These are phyloP conservation scores for Danielia oregonensis DNA, from an alignment of 805 yeast species.

Conservation along the genomic window DNA sequence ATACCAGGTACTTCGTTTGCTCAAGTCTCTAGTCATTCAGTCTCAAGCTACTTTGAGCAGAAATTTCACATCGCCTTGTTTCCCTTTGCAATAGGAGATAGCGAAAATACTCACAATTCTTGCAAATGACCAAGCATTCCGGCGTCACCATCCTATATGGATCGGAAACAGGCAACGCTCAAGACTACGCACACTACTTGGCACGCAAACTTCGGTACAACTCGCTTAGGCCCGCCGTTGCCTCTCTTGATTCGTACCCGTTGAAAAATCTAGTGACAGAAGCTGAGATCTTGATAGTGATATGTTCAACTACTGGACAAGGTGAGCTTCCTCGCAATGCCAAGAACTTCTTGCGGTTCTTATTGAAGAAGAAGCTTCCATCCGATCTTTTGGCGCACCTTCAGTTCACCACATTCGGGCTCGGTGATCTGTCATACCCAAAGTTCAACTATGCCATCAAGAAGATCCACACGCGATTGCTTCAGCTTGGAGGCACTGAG, in stretches of 20 bases:
- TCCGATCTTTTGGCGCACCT: slow-evolving; percentile 56
- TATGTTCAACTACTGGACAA: slow-evolving; percentile 93
- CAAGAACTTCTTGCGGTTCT: slow-evolving; percentile 66
- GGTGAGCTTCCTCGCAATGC: slow-evolving; percentile 87
- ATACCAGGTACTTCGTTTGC: too few relatives aligned
- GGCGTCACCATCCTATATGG: slow-evolving; percentile 70
- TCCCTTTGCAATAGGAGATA: too few relatives aligned
- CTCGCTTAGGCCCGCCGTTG: slow-evolving; percentile 46
- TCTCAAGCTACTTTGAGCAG: too few relatives aligned
- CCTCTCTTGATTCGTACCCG: slow-evolving; percentile 59
- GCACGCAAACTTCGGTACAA: slow-evolving; percentile 52
- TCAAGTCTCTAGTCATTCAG: too few relatives aligned
- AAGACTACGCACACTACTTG: slow-evolving; percentile 72
- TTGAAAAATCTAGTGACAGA: slow-evolving; percentile 48
- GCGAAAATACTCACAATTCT: too few relatives aligned
- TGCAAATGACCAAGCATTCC: too few relatives aligned
- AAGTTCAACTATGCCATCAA: slow-evolving; percentile 84
- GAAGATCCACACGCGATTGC: slow-evolving; percentile 72
- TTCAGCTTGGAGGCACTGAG: slow-evolving; percentile 79
- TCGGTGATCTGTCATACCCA: slow-evolving; percentile 92
- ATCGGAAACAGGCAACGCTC: slow-evolving; percentile 89
- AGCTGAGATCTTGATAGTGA: slow-evolving; percentile 44
- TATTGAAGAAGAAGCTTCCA: slow-evolving; percentile 65
- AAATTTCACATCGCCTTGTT: too few relatives aligned
- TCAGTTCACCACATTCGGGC: slow-evolving; percentile 71